Evolutionary conservation across 2,329 filamentous ascomycete genomes (phyloP).

Genomic region (Colletotrichum theobromicola): DNA sequence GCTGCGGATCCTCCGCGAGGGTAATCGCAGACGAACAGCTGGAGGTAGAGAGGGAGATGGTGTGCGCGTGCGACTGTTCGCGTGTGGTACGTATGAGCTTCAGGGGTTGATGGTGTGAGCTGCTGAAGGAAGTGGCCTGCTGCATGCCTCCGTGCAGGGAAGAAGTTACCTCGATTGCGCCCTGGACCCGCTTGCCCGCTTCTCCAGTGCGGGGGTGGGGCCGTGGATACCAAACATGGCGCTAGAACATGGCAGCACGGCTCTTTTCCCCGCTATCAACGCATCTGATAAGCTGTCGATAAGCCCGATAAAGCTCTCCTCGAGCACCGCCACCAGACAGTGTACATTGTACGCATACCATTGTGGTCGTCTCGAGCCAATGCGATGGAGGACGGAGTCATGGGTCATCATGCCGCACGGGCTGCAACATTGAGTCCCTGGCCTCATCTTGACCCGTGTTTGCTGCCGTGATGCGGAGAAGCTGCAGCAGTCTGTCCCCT

Average conservation of each 20-base stretch:
- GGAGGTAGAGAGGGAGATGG: background rate
- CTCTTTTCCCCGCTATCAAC: background rate
- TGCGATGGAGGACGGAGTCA: background rate
- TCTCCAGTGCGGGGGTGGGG: slow-evolving; percentile 18
- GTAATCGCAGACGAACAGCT: background rate
- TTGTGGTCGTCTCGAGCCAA: background rate
- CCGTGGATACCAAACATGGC: slow-evolving; percentile 2
- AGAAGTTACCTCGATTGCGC: background rate
- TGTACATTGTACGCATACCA: background rate
- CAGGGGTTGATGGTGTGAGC: slow-evolving; percentile 1
- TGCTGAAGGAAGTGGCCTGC: slow-evolving; percentile 12
- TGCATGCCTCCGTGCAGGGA: slow-evolving; percentile 17
- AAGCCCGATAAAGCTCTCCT: slow-evolving; percentile 1
- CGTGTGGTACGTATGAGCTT: background rate
- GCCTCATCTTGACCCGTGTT: background rate
- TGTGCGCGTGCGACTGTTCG: background rate
- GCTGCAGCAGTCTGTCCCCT: background rate
- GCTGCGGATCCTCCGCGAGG: background rate
- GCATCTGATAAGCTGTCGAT: slow-evolving; percentile 1
- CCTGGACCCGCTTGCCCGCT: slow-evolving; percentile 8
- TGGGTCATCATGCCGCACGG: background rate
- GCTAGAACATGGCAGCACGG: slow-evolving; percentile 5
- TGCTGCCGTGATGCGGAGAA: background rate
- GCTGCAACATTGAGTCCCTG: background rate
- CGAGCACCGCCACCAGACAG: background rate